Conservation (phyloP, 164 flowering plant genomes). For the Chimonanthus praecox region DNA sequence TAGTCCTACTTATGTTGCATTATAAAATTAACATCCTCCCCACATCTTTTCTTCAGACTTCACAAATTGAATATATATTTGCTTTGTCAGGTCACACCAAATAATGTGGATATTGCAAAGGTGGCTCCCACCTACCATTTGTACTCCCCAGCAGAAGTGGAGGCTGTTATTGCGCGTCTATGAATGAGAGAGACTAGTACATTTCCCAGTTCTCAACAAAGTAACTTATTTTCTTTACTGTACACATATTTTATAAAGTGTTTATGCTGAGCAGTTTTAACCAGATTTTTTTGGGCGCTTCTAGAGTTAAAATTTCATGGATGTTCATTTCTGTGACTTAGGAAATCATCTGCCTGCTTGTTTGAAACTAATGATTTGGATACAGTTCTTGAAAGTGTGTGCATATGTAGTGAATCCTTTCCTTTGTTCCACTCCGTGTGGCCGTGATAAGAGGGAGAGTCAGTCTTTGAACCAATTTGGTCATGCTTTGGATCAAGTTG, state of each 20-base stretch:
- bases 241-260: neutral
- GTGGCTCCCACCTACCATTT: slow-evolving; percentile 88
- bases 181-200: slow-evolving; percentile 15
- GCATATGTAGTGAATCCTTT: neutral
- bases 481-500: too few relatives aligned
- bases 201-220: neutral
- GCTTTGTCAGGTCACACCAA: slow-evolving; percentile 75
- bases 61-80: neutral
- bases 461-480: too few relatives aligned
- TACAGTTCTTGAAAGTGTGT: neutral
- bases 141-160: slow-evolving; percentile 87
- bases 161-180: slow-evolving; percentile 83
- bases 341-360: neutral
- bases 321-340: neutral
- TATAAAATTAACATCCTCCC: neutral
- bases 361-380: too few relatives aligned
- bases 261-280: neutral
- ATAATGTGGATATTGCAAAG: slow-evolving; percentile 92
- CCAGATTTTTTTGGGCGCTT: neutral
- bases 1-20: neutral
- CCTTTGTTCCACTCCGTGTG: too few relatives aligned
- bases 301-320: neutral
- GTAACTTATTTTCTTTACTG: neutral
- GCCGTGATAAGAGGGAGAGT: too few relatives aligned
- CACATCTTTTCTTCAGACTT: neutral